Evolutionary conservation across 805 yeast species (phyloP).

Genomic region (Pichia cephalocereana): DNA sequence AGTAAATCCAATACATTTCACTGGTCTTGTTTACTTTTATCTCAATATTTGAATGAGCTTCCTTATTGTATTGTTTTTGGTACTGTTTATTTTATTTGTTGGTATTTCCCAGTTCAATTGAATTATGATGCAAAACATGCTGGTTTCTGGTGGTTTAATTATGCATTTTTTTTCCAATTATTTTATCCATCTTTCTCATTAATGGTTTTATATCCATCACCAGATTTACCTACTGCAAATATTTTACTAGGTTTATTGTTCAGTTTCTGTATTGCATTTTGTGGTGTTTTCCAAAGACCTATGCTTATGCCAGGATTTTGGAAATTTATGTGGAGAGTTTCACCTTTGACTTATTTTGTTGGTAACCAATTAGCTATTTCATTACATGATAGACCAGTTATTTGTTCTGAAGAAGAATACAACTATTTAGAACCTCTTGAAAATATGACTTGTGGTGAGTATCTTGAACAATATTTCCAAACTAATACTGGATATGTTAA

Average conservation of each 20-base stretch:
- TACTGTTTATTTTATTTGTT: conserved; percentile 37
- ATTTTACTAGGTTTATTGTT: conserved; percentile 47
- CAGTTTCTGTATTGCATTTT: conserved; percentile 51
- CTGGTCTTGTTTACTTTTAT: conserved; percentile 51
- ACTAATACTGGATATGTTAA: conserved; percentile 44
- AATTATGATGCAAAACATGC: conserved; percentile 30
- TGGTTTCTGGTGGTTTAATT: conserved; percentile 36
- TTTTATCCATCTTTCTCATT: conserved; percentile 43
- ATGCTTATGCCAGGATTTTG: conserved; percentile 67
- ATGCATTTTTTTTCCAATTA: conserved; percentile 33
- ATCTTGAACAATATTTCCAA: conserved; percentile 31
- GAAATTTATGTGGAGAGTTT: conserved; percentile 71
- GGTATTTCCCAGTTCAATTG: conserved; percentile 30
- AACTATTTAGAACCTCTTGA: conserved; percentile 42
- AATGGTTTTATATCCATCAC: conserved; percentile 48
- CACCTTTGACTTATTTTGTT: conserved; percentile 66
- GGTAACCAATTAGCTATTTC: conserved; percentile 39
- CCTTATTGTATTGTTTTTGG: conserved; percentile 46
- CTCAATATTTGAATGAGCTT: conserved; percentile 48
- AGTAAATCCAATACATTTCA: conserved; percentile 63
- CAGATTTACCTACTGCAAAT: conserved; percentile 59
- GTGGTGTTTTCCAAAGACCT: conserved; percentile 59
- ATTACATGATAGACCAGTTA: conserved; percentile 42
- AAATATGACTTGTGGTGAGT: conserved; percentile 59
- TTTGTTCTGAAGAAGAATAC: conserved; percentile 41